Evolutionary conservation across 2,329 filamentous ascomycete genomes (phyloP), one percentile per base, ranked within the genome.

Genomic region (Anisogramma anomala): DNA sequence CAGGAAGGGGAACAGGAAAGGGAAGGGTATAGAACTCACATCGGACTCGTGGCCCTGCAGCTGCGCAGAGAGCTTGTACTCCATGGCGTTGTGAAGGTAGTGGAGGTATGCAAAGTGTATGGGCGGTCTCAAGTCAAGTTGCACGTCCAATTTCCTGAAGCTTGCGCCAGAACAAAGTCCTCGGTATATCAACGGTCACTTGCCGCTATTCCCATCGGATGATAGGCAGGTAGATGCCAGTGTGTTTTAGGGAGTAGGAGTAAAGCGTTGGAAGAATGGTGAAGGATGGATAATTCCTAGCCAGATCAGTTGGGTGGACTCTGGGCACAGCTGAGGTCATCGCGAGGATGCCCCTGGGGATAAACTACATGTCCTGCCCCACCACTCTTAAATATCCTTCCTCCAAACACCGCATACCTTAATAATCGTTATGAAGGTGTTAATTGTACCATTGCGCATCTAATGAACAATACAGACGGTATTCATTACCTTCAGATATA

Each of bases 51-150:
- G 91, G 56, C 86, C 89, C 52, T 79, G 68, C 51, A 98, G 74
- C 57, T 85, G 83, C 52, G 89, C 87, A 48, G 91, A 94, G 56
- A 98, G 78, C 73, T 89, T 94, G 72, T 86, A 96, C 59, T 87
- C 81, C 44, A 41, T 43, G 19, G 15, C 19, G 22, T 33, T 34
- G 43, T n/a, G n/a, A n/a, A n/a, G 32, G 35, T 32, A 38, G 42
- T 41, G 47, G 33, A 11, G 23, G 39, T 41, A 5, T 20, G 30
- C 14, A 6, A 11, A 3, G 11, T 15, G 22, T 33, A 13, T 26
- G 7, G 20, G 10, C 11, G 13, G 15, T 30, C 6, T 8, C 9
- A 9, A 22, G 3, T 22, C 7, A 23, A 7, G 31, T 33, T 3
- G 8, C 31, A 19, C 27, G 27, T 30, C 27, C 11, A 30, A 30